Evolutionary conservation across 441 rosid genomes (phyloP), one percentile per base, ranked within the genome.

Genomic region (Gossypium aridum): DNA sequence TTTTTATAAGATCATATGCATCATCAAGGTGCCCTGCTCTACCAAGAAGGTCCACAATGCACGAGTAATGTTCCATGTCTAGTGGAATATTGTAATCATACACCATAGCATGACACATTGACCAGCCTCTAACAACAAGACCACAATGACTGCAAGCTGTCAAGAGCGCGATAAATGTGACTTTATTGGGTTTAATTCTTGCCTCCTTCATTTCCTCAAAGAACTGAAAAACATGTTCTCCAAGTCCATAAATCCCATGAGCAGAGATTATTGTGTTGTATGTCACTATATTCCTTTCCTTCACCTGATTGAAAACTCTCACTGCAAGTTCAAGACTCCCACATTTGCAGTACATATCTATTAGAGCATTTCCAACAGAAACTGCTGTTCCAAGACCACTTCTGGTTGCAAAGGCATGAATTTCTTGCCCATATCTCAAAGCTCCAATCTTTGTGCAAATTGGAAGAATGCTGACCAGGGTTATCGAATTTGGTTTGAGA

Each of bases 341-440:
- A 26, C 83, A 75, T 70, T 81, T 83, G 75, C 80, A 74, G 68
- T 81, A 81, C 86, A 81, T 68, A 51, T 79, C 84, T 57, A 83
- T 76, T 65, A 77, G 59, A 34, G 84, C 79, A 57, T 83, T 83
- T 72, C 70, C 76, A 23, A 83, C 68, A 10, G 83, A 72, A 28
- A 72, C 45, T 19, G 76, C 74, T 22, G 23, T 60, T 59, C 51
- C 71, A 45, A 83, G 78, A 37, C 75, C 26, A 10, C 70, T 76
- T 63, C 82, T 80, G 70, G 69, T 76, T 2, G 82, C 76, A 74
- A 70, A 78, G 75, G 80, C 81, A 63, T 83, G 86, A 54, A 81
- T 49, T 75, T 84, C 87, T 72, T 81, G 79, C 12, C 87, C 87
- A 45, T 68, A 74, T 57, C 74, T 47, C 53, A 77, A 55, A 57